Evolutionary conservation across 2,329 filamentous ascomycete species (phyloP), one percentile per base, ranked within the genome.

Genomic region (Lasiodiplodia hormozganensis): DNA sequence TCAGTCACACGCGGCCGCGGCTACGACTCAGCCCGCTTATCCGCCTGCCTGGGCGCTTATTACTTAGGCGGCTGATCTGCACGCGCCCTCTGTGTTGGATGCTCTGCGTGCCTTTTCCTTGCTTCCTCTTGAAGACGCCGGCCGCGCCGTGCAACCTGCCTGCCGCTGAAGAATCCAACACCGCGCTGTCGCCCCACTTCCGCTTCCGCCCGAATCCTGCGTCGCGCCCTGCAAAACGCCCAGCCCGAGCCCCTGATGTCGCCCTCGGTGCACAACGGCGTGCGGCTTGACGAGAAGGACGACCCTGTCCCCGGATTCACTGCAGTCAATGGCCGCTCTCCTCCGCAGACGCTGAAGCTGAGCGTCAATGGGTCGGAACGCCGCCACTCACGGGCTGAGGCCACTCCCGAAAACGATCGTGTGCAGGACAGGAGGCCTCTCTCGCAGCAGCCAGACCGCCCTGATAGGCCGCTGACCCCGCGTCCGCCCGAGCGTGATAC

Each of bases 371-470:
- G 38, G 8, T 40, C 38, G 11, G 54, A 53, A 36, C 65, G 65
- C 56, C 54, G 65, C 57, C 65, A 51, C 6, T 64, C 60, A 47
- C 57, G 70, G 70, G 6, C 75, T 73, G 75, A 71, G 58, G 23
- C 62, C 73, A 51, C 65, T 67, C 52, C 70, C 70, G 21, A 70
- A 69, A 57, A 62, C 66, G 52, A 62, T 70, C 18, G 40, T 28
- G 40, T 25, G 40, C 58, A 53, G 47, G 62, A 65, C 21, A 54
- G 73, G 74, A 54, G 68, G 70, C 70, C 68, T 51, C 14, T 43
- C 36, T 18, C 67, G 40, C 40, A 74, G 72, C 69, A 71, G 66
- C 56, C 73, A 74, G 54, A 72, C 69, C 54, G 11, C 31, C 72
- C 72, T 34, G 74, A 74, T 23, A 69, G 70, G 62, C 67, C 67